Evolutionary conservation across 139 green algal genomes (phyloP).

Genomic region (Tetraselmis striata): DNA sequence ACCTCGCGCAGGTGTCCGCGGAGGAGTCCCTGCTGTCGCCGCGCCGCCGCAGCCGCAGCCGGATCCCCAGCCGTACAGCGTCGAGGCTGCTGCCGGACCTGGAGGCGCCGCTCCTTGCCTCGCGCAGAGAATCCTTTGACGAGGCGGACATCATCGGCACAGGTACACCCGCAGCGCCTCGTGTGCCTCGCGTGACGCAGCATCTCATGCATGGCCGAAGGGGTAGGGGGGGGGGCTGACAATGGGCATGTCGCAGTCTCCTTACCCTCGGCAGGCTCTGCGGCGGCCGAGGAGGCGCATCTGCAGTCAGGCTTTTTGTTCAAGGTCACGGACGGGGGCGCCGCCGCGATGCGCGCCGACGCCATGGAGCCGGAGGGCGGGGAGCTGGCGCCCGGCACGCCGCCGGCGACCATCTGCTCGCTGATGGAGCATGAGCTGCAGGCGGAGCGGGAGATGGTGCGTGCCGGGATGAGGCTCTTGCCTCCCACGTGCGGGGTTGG

Average conservation of each 20-base stretch:
- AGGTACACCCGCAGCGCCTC: too few relatives aligned
- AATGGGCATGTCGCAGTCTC: too few relatives aligned
- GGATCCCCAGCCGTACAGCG: neutral
- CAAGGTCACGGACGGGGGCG: neutral
- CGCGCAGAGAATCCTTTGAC: neutral
- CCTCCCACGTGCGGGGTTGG: too few relatives aligned
- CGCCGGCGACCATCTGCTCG: neutral
- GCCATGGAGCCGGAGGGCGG: neutral
- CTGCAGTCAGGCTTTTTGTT: neutral
- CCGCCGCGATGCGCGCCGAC: neutral
- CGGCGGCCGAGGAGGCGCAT: neutral
- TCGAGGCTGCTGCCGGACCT: neutral
- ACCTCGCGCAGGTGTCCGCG: neutral
- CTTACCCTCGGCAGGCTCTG: too few relatives aligned
- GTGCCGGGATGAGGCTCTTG: too few relatives aligned
- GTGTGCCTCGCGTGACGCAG: too few relatives aligned
- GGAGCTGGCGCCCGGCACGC: neutral
- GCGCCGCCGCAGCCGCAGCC: neutral
- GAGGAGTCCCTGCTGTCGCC: neutral
- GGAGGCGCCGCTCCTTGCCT: neutral
- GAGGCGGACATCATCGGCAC: neutral
- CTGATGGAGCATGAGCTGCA: neutral
- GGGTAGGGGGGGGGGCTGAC: too few relatives aligned
- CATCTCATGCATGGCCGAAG: too few relatives aligned
- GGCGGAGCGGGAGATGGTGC: neutral